Conservation (phyloP, 768 basidiomycete species). For the Suillus decipiens region DNA sequence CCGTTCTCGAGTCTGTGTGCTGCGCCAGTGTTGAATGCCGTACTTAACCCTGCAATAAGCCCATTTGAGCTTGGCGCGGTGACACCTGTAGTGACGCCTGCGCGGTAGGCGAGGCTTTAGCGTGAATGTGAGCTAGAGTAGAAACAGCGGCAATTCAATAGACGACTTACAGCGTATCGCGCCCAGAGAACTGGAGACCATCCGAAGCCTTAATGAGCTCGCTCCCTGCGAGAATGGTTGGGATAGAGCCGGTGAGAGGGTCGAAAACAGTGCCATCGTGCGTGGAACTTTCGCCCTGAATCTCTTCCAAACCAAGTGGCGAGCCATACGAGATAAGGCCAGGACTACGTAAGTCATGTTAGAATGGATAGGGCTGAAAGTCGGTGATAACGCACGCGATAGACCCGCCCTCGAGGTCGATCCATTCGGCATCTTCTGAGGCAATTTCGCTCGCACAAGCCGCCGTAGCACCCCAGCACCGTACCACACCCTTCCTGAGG, state of each 20-base stretch:
- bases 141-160: conserved; percentile 1
- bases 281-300: conserved; percentile 52
- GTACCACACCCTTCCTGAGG: conserved; percentile 52
- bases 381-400: conserved; percentile 40
- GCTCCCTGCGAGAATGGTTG: conserved; percentile 36
- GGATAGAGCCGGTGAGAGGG: conserved; percentile 35
- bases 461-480: conserved; percentile 46
- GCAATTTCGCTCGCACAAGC: conserved; percentile 25
- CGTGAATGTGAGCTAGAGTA: conserved; percentile 17
- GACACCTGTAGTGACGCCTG: conserved; percentile 65
- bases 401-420: conserved; percentile 69
- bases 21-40: conserved; percentile 57
- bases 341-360: conserved; percentile 36
- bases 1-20: conserved; percentile 55
- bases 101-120: conserved; percentile 64
- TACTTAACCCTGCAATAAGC: conserved; percentile 58
- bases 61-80: conserved; percentile 54
- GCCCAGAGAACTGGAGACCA: conserved; percentile 68
- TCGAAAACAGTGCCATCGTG: conserved; percentile 59
- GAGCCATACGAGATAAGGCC: conserved; percentile 45
- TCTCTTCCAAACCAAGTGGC: conserved; percentile 57
- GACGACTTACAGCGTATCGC: conserved; percentile 50
- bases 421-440: conserved; percentile 33
- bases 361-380: conserved; percentile 18
- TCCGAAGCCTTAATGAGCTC: conserved; percentile 66